These are phyloP conservation scores for Annona cherimola DNA, from an alignment of 164 flowering plant genomes.

Conservation along the genomic window DNA sequence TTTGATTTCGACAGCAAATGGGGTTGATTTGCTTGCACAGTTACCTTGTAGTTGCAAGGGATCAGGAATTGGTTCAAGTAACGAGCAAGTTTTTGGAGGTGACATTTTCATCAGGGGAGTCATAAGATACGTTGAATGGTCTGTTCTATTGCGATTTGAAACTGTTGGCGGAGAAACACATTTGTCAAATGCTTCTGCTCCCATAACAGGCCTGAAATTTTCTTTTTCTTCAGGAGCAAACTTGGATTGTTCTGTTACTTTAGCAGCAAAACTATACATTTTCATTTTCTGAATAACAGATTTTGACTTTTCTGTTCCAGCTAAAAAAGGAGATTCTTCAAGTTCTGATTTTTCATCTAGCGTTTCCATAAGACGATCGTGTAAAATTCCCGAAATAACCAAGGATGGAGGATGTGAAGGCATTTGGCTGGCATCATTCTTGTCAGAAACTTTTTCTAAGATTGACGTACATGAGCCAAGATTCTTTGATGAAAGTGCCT, in stretches of 20 bases:
- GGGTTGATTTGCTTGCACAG: constrained; percentile 33
- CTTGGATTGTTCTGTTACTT: constrained; percentile 18
- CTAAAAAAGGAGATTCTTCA: background rate
- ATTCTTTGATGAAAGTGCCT: constrained; percentile 33
- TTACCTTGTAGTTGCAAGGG: constrained; percentile 19
- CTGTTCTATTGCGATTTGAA: constrained; percentile 12
- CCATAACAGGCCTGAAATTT: background rate
- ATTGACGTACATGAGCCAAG: constrained; percentile 28
- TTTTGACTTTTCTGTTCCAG: background rate
- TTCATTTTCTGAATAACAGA: background rate
- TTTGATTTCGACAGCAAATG: constrained; percentile 30
- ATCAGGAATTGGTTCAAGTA: constrained; percentile 65
- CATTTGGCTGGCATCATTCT: constrained; percentile 8
- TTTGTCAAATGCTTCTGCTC: background rate
- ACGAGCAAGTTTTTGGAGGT: constrained; percentile 72
- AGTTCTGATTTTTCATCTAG: background rate
- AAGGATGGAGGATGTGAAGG: constrained; percentile 20
- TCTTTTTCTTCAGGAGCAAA: constrained; percentile 6
- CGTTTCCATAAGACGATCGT: constrained; percentile 26
- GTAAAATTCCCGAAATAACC: constrained; percentile 14
- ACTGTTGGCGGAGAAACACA: constrained; percentile 29
- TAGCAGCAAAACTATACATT: too few relatives aligned
- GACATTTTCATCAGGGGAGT: constrained; percentile 70
- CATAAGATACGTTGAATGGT: constrained; percentile 38
- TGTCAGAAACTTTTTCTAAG: constrained; percentile 18